Evolutionary conservation across 169 alveolate species (phyloP), one percentile per base, ranked within the genome.

Genomic region (Toxoplasma gondii): DNA sequence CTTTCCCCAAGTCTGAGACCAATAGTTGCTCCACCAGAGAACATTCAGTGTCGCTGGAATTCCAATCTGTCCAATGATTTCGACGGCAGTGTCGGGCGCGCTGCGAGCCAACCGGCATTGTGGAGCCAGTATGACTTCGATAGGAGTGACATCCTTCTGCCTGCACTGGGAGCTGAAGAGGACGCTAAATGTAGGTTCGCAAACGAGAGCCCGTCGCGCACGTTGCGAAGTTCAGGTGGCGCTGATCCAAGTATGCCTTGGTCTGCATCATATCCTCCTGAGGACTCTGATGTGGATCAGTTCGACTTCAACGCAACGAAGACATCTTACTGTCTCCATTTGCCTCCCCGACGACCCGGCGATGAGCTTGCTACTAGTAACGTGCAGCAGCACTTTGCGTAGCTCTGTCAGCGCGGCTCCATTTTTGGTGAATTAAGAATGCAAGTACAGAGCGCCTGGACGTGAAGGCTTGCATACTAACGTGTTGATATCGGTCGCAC

Each of bases 41-140:
- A 34, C 27, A 78, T 78, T 78, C 87, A 78, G 87, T 78, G 53
- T 34, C 87, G 87, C 22, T 78, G 87, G 87, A 78, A 38, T 0
- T 38, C 87, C 41, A 34, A 22, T 34, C 45, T 31, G 53, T 10
- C 87, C 34, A 44, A 78, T 53, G 45, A 39, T 78, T 31, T 64
- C 1, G 78, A 31, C 29, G 0, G 29, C 78, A 29, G 78, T 64
- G 34, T 64, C 36, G 78, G 78, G 27, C 78, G 78, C n/a, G 24
- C 78, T 29, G n/a, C 78, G 12, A 64, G 78, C 78, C 78, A 64
- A 29, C 78, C 78, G 34, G 78, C 78, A 0, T 29, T 64, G 78
- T 64, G 78, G 78, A 29, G 34, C 34, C 78, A 31, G 36, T 64
- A 64, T 31, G 78, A 29, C 34, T 64, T 64, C 78, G 78, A 64